Conservation (phyloP, 2,329 filamentous ascomycete species). For the Fusarium gaditjirri region DNA sequence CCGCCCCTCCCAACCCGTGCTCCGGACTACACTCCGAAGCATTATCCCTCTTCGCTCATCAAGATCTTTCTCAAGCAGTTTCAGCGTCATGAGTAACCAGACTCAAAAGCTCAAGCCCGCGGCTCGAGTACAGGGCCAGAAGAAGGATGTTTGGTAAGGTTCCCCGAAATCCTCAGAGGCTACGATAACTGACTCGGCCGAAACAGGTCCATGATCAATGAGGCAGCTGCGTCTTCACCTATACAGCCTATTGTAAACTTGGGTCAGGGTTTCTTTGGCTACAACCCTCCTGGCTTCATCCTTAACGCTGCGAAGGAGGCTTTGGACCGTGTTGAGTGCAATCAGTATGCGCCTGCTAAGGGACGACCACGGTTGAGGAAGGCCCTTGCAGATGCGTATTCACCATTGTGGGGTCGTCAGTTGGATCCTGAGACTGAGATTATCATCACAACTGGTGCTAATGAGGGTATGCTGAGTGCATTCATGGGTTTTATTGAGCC, state of each 20-base stretch:
- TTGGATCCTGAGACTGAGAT: constrained; percentile 92
- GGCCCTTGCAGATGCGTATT: constrained; percentile 92
- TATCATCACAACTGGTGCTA: constrained; percentile 91
- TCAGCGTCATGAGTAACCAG: constrained; percentile 53
- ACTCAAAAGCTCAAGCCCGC: constrained; percentile 62
- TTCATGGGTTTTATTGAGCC: constrained; percentile 98
- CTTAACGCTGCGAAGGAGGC: constrained; percentile 91
- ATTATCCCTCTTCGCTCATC: constrained; percentile 31
- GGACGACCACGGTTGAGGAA: constrained; percentile 91
- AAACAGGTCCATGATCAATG: constrained; percentile 71
- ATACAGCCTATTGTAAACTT: constrained; percentile 73
- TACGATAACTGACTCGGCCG: constrained; percentile 5
- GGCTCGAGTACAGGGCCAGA: constrained; percentile 59
- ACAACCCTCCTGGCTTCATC: constrained; percentile 93
- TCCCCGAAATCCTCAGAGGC: not conserved
- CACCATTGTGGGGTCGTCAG: constrained; percentile 83
- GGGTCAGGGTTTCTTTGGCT: constrained; percentile 82
- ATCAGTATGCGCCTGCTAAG: constrained; percentile 97
- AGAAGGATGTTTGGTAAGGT: constrained; percentile 64
- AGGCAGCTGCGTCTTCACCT: constrained; percentile 70
- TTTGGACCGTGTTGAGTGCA: constrained; percentile 92
- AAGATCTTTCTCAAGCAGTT: constrained; percentile 34
- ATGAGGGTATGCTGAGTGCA: constrained; percentile 93
- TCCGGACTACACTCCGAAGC: constrained; percentile 36
- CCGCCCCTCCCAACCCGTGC: constrained; percentile 27